Conservation (phyloP, 768 basidiomycete species). For the Dacryopinax primogenitus region DNA sequence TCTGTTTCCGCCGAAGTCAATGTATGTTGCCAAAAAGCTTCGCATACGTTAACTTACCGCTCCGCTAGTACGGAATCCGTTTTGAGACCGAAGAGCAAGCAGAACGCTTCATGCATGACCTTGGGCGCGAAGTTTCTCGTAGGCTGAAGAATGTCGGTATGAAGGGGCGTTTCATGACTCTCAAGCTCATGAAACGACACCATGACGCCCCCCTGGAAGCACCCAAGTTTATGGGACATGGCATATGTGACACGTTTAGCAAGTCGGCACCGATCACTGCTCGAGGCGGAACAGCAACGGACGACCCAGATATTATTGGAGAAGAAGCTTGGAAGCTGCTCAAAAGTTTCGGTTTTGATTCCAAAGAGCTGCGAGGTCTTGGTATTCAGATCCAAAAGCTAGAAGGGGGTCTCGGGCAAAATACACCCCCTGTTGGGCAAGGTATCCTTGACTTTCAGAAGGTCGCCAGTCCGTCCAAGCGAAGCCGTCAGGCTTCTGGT, state of each 20-base stretch:
- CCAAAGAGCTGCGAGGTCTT: conserved; percentile 79
- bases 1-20: conserved; percentile 93
- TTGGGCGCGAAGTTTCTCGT: conserved; percentile 64
- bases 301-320: conserved; percentile 57
- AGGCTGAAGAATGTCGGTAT: conserved; percentile 56
- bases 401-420: conserved; percentile 36
- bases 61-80: conserved; percentile 80
- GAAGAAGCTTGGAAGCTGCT: conserved; percentile 66
- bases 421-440: conserved; percentile 37
- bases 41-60: not conserved
- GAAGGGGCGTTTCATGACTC: conserved; percentile 59
- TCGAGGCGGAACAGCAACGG: conserved; percentile 55
- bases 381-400: conserved; percentile 86
- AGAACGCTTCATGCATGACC: conserved; percentile 58
- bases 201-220: conserved; percentile 76
- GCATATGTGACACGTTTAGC: conserved; percentile 67
- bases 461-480: conserved; percentile 14
- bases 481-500: not conserved
- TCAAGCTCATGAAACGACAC: conserved; percentile 83
- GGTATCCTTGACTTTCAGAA: conserved; percentile 46
- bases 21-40: conserved; percentile 35
- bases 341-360: conserved; percentile 59
- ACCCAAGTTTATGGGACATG: conserved; percentile 94
- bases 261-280: conserved; percentile 52
- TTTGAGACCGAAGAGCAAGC: conserved; percentile 76